These are phyloP conservation scores for Rhizopogon vesiculosus DNA, from an alignment of 768 basidiomycete species.

Conservation along the genomic window DNA sequence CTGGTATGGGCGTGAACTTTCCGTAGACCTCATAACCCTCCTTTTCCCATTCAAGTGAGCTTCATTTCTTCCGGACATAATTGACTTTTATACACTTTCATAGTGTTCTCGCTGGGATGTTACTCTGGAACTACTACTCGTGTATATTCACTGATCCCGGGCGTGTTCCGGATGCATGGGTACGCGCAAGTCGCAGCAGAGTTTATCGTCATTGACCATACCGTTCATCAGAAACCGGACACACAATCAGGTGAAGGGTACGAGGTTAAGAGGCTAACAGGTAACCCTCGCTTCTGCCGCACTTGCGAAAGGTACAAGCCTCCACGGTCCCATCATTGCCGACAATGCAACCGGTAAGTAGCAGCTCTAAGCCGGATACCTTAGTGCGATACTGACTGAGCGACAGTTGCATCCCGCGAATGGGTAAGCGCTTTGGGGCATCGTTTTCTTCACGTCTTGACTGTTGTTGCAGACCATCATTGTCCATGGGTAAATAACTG, in stretches of 20 bases:
- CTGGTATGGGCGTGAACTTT: slow-evolving; percentile 79
- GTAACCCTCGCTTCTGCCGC: slow-evolving; percentile 80
- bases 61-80: background rate
- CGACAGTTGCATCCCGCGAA: slow-evolving; percentile 76
- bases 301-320: slow-evolving; percentile 85
- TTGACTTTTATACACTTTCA: slow-evolving; percentile 7
- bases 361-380: background rate
- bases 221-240: slow-evolving; percentile 62
- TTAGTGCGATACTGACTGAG: background rate
- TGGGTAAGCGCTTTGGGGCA: slow-evolving; percentile 51
- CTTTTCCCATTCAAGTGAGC: slow-evolving; percentile 89
- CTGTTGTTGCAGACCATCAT: slow-evolving; percentile 61
- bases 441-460: background rate
- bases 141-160: slow-evolving; percentile 86
- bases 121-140: slow-evolving; percentile 87
- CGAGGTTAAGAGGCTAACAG: slow-evolving; percentile 88
- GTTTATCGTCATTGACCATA: slow-evolving; percentile 3
- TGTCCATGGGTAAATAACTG: slow-evolving; percentile 95
- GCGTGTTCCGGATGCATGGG: slow-evolving; percentile 74
- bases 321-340: slow-evolving; percentile 89
- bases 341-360: slow-evolving; percentile 74
- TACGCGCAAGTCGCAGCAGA: slow-evolving; percentile 27
- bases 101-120: slow-evolving; percentile 69
- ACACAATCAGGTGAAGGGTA: slow-evolving; percentile 59
- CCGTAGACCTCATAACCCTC: slow-evolving; percentile 70